phyloP scores from a whole-genome alignment of 139 green algal genomes.

The Pleodorina starrii region DNA sequence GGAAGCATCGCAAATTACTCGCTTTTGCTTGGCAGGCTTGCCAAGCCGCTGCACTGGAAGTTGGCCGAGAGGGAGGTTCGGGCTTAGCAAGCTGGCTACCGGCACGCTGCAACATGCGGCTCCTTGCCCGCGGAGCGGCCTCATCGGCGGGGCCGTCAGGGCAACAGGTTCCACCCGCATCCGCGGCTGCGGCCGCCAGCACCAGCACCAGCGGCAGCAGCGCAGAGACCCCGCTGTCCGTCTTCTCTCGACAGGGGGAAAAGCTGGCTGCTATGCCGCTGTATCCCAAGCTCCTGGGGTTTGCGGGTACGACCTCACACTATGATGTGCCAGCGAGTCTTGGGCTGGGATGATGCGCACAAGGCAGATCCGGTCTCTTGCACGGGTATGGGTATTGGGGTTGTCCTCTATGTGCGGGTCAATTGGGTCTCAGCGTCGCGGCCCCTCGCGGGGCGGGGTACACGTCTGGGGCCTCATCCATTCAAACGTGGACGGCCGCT shows the following conservation, averaged over 20 bases:
- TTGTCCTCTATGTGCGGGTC: too few species aligned
- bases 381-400: too few species aligned
- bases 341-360: too few species aligned
- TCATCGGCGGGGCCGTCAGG: background rate
- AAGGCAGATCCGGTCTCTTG: too few species aligned
- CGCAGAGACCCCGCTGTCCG: background rate
- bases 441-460: too few species aligned
- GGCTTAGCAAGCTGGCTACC: background rate
- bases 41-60: background rate
- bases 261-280: constrained; percentile 11
- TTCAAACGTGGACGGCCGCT: too few species aligned
- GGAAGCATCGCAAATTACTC: background rate
- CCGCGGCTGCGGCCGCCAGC: background rate
- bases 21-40: too few species aligned
- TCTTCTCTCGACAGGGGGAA: constrained; percentile 19
- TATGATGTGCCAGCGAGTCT: too few species aligned
- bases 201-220: background rate
- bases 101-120: background rate
- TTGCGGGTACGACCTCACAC: constrained; percentile 21
- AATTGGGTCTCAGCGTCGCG: too few species aligned
- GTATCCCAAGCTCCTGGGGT: constrained; percentile 37
- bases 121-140: background rate
- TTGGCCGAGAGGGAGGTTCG: background rate
- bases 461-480: too few species aligned
- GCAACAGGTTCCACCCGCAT: too few species aligned